Evolutionary conservation across 306 rosid species (phyloP), one percentile per base, ranked within the genome.

Genomic region (Sindora glabra): DNA sequence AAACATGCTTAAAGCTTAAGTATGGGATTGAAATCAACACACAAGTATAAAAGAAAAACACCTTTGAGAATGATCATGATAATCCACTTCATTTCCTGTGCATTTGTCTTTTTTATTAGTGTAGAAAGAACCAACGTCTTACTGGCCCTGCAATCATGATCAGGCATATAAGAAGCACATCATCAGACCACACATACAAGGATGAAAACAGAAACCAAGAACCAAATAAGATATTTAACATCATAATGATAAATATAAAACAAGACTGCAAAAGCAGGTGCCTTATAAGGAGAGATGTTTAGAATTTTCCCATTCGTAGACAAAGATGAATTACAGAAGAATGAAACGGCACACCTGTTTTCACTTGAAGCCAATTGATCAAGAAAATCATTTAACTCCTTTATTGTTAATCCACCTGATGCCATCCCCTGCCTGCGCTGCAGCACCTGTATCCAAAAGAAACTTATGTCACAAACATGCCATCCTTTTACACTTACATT

Each of bases 81-180:
- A 56, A 88, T 88, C 98, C 98, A 91, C 82, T 91, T 91, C 98
- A 91, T 88, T 77, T 91, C 96, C 65, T 81, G 89, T 38, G 98
- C 96, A 74, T 88, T 88, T 58, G 96, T 85, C 89, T 79, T 83
- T 61, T 70, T 79, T 45, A 91, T 86, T 68, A 91, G 72, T 36
- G 89, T 79, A 60, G 91, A 79, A 80, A 91, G 86, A 57, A 91
- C 81, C 67, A 71, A 65, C 44, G 66, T 79, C 81, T 91, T 91
- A 78, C 83, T 89, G 25, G 80, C 64, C 81, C 96, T 87, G 79
- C 64, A 64, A 45, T 44, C 69, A 81, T 42, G 22, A 53, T 67
- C 53, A 56, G 15, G 21, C 64, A 74, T 47, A 42, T 23, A 61
- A 58, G 38, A 38, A 47, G n/a, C 38, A 23, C 19, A 11, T 29